Evolutionary conservation across 2,329 filamentous ascomycete genomes (phyloP).

Genomic region (Beauveria varroae): DNA sequence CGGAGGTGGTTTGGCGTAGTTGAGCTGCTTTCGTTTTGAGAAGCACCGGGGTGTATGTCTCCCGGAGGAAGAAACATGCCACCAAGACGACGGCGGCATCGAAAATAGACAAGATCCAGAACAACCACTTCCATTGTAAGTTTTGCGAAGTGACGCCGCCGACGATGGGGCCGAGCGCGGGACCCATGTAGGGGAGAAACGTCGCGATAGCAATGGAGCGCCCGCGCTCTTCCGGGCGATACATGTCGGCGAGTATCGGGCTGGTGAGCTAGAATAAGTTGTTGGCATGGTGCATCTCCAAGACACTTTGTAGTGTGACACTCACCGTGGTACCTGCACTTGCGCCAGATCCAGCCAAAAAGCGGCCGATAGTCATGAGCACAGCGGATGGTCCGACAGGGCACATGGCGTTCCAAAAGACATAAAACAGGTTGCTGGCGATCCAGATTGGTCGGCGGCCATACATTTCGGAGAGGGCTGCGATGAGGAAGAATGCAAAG

Average conservation of each 20-base stretch:
- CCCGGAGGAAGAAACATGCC: constrained; percentile 41
- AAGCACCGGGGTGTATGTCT: constrained; percentile 58
- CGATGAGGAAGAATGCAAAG: constrained; percentile 26
- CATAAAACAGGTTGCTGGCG: constrained; percentile 23
- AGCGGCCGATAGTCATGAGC: constrained; percentile 24
- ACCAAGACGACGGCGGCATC: constrained; percentile 47
- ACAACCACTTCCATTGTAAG: constrained; percentile 62
- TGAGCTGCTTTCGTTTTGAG: constrained; percentile 26
- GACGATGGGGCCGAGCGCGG: constrained; percentile 59
- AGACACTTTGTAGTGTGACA: not conserved
- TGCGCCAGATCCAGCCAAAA: constrained; percentile 20
- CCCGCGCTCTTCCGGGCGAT: constrained; percentile 25
- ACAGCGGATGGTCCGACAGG: constrained; percentile 22
- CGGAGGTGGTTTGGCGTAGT: not conserved
- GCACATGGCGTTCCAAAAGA: constrained; percentile 29
- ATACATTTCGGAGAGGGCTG: constrained; percentile 26
- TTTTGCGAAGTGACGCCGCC: constrained; percentile 57
- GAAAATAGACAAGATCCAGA: constrained; percentile 55
- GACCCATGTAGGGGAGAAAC: constrained; percentile 40
- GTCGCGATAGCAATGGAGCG: constrained; percentile 27
- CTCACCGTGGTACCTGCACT: constrained; percentile 22
- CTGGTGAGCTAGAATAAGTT: constrained; percentile 21
- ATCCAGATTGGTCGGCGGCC: constrained; percentile 28
- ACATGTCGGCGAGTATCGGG: constrained; percentile 30
- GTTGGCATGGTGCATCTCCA: not conserved